phyloP scores from a whole-genome alignment of 108 stramenopile genomes.

The Nitzschia sp. region DNA sequence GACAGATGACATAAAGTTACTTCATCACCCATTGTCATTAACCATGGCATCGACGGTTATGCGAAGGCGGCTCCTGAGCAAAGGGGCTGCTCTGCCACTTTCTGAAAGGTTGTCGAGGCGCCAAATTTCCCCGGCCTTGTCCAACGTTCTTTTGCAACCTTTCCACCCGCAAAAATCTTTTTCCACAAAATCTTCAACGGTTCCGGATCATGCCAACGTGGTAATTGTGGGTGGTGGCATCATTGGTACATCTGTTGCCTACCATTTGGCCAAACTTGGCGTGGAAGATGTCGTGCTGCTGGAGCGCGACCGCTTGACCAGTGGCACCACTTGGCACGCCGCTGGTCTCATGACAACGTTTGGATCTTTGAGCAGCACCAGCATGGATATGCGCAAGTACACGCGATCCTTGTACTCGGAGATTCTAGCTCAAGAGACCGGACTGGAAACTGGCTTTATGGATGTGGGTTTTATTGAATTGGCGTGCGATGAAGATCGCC shows the following conservation, averaged over 20 bases:
- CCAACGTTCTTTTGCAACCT: too few species aligned
- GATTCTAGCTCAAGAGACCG: constrained; percentile 69
- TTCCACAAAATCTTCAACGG: neutral
- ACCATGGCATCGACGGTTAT: too few species aligned
- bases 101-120: too few species aligned
- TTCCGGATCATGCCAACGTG: constrained; percentile 47
- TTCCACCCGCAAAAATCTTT: too few species aligned
- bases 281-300: constrained; percentile 61
- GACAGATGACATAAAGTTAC: too few species aligned
- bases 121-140: too few species aligned
- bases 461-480: constrained; percentile 76
- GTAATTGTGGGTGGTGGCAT: constrained; percentile 82
- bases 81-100: too few species aligned
- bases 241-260: constrained; percentile 77
- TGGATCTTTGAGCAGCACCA: constrained; percentile 44
- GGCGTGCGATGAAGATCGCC: constrained; percentile 55
- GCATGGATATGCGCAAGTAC: constrained; percentile 57
- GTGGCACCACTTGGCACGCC: constrained; percentile 87
- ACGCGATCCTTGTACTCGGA: constrained; percentile 59
- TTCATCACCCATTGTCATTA: too few species aligned
- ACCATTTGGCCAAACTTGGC: constrained; percentile 65
- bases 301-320: constrained; percentile 63
- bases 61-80: too few species aligned
- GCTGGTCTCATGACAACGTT: constrained; percentile 82
- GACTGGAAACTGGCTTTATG: constrained; percentile 61